Evolutionary conservation across 768 basidiomycete species (phyloP), one percentile per base, ranked within the genome.

Genomic region (Pholiota microspora): DNA sequence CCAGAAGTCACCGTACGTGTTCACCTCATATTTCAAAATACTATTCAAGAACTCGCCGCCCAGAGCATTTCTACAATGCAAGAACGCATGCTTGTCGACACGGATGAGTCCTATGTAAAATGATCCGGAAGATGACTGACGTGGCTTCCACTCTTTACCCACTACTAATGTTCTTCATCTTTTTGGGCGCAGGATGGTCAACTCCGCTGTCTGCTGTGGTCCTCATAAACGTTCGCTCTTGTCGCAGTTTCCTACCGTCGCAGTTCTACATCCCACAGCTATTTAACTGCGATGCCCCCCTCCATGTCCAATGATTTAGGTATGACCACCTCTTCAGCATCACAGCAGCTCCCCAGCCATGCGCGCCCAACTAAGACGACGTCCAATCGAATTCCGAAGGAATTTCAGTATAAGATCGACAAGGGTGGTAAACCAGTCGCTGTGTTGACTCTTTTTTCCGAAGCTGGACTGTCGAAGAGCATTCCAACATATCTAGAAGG

Each of bases 371-470:
- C 21, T 8, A 35, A 50, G 36, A 21, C 12, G n/a, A 40, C 2
- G 49, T 6, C 29, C 12, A 27, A 3, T 28, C 49, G 16, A 8
- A 50, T n/a, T 9, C 53, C 59, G 15, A 69, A 64, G 54, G 59
- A 68, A 13, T 69, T 74, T 45, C 57, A 56, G 10, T 60, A 54
- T 46, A 56, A 59, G n/a, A 50, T 64, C 4, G 64, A 59, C 23
- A 56, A 61, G 49, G 66, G 68, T 24, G 68, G 62, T 25, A 72
- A 78, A 23, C 60, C 71, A 5, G 83, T 79, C 78, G 71, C 80
- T 16, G 69, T 72, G 24, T 67, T 86, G 45, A 67, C 69, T 15
- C 64, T 84, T 15, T 67, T 65, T 45, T 80, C 77, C 61, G 75
- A 80, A 27, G 69, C 74, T 16, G 64, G 62, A 9, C 59, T 68